A percentile compares a stretch with the other conserved stretches of the same genome.
Evolutionary conservation across 2,329 filamentous ascomycete species (phyloP).

Genomic region (Aureobasidium sp.): DNA sequence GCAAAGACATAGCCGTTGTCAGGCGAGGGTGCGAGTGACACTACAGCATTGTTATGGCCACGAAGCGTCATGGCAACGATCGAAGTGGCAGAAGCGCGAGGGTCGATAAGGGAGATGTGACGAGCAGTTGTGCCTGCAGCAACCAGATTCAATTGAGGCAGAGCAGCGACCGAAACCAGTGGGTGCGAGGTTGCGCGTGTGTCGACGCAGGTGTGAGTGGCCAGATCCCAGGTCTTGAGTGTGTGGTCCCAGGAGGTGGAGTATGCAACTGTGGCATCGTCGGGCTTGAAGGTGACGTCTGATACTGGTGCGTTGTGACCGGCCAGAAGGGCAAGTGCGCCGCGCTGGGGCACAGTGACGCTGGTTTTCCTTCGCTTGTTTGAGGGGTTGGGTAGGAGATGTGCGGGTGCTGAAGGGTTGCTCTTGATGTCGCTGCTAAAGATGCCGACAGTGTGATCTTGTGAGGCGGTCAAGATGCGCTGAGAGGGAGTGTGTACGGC

Average conservation of each 20-base stretch:
- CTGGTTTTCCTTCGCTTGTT: slow-evolving; percentile 67
- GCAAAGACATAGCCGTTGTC: slow-evolving; percentile 68
- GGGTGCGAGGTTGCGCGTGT: slow-evolving; percentile 78
- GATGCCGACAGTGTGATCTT: slow-evolving; percentile 76
- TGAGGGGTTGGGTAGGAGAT: slow-evolving; percentile 58
- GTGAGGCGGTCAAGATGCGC: slow-evolving; percentile 76
- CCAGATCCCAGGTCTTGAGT: slow-evolving; percentile 82
- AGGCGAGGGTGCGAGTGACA: slow-evolving; percentile 52
- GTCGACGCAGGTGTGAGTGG: slow-evolving; percentile 70
- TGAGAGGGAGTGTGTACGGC: slow-evolving; percentile 66
- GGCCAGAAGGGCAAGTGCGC: slow-evolving; percentile 66
- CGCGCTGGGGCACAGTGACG: slow-evolving; percentile 57
- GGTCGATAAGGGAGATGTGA: slow-evolving; percentile 90
- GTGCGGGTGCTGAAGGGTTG: slow-evolving; percentile 64
- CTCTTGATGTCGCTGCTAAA: slow-evolving; percentile 78
- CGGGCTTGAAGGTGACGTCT: slow-evolving; percentile 74
- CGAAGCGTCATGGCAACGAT: slow-evolving; percentile 85
- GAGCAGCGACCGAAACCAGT: slow-evolving; percentile 68
- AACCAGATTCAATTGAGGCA: slow-evolving; percentile 58
- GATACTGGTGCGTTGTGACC: slow-evolving; percentile 69
- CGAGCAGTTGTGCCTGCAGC: slow-evolving; percentile 75
- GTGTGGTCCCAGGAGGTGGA: slow-evolving; percentile 87
- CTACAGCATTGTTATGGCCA: slow-evolving; percentile 72
- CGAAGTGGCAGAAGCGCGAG: slow-evolving; percentile 65
- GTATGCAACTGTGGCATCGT: slow-evolving; percentile 83